These are phyloP conservation scores for Mercurialis annua DNA, from an alignment of 345 rosid species.

Conservation along the genomic window DNA sequence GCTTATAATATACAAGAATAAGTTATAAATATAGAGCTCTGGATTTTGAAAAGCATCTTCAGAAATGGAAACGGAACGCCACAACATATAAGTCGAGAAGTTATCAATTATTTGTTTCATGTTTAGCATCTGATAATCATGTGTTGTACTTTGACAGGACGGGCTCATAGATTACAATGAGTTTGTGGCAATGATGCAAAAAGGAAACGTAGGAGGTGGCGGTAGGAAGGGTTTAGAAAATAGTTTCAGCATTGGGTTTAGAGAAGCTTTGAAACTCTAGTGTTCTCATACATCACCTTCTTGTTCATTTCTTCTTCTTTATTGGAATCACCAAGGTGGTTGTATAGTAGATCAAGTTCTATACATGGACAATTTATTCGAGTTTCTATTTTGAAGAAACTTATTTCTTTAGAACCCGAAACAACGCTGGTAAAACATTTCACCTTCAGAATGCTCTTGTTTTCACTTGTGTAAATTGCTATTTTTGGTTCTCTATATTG, in stretches of 20 bases:
- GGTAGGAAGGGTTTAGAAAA: constrained; percentile 31
- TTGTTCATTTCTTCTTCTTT: background rate
- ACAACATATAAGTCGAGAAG: too few relatives aligned
- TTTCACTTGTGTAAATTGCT: too few relatives aligned
- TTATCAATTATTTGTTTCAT: background rate
- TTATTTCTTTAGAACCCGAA: too few relatives aligned
- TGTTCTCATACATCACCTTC: background rate
- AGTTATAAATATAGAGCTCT: too few relatives aligned
- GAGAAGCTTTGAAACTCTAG: constrained; percentile 34
- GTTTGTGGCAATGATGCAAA: constrained; percentile 37
- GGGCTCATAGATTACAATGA: constrained; percentile 37
- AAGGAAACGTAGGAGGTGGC: constrained; percentile 26
- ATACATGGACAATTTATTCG: background rate
- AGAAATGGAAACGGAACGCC: too few relatives aligned
- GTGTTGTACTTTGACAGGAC: constrained; percentile 19
- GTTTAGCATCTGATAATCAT: background rate
- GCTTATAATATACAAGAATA: too few relatives aligned
- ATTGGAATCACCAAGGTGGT: background rate
- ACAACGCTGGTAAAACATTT: too few relatives aligned
- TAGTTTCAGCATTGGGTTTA: constrained; percentile 47
- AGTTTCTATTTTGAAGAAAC: constrained; percentile 1
- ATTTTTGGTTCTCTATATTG: too few relatives aligned
- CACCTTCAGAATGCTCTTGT: too few relatives aligned
- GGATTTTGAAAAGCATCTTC: too few relatives aligned
- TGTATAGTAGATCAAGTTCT: constrained; percentile 12